Conservation (phyloP, 176 grass and related monocot species). For the Avena insularis region DNA sequence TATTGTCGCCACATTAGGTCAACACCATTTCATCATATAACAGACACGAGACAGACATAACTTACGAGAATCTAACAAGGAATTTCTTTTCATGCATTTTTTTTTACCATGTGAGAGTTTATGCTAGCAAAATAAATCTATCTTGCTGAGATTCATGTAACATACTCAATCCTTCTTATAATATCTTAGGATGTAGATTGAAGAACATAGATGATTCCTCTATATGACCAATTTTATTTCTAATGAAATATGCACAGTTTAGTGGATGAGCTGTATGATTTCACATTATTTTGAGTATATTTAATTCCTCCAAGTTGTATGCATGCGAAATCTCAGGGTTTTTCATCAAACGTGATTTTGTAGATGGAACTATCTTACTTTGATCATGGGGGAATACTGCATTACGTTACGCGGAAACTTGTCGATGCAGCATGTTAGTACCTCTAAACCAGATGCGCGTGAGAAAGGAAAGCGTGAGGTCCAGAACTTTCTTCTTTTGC, state of each 20-base stretch:
- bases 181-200: not conserved
- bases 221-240: not conserved
- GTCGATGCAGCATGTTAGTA: constrained; percentile 37
- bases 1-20: not conserved
- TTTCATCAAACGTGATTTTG: constrained; percentile 24
- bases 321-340: not conserved
- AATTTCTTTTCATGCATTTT: no score
- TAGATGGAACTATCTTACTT: constrained; percentile 67
- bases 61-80: not conserved
- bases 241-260: not conserved
- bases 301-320: not conserved
- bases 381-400: constrained; percentile 55
- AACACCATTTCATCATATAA: no score
- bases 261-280: not conserved
- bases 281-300: not conserved
- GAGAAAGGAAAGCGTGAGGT: not conserved
- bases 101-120: not conserved
- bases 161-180: not conserved
- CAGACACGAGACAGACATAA: not conserved
- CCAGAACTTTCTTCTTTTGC: not conserved
- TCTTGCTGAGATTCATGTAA: not conserved
- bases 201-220: not conserved
- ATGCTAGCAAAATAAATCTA: not conserved
- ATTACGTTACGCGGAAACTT: constrained; percentile 52
- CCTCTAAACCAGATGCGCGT: not conserved